Conservation (phyloP, 208 protist genomes). For the Crithidia fasciculata region DNA sequence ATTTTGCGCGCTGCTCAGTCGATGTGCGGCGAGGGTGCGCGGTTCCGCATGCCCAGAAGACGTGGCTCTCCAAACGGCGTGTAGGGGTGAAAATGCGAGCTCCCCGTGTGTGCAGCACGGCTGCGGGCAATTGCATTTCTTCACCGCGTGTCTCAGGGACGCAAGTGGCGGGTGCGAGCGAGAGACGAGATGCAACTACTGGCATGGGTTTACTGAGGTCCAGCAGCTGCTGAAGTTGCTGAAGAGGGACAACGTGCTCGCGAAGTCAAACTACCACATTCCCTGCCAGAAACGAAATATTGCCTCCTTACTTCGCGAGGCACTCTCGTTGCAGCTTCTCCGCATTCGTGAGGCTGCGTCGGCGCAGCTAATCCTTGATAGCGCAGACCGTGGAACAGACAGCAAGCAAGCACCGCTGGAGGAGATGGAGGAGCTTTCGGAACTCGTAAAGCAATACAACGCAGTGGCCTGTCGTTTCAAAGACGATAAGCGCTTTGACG, state of each 20-base stretch:
- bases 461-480: neutral
- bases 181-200: neutral
- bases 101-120: neutral
- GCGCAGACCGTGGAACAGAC: neutral
- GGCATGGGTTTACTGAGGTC: neutral
- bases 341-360: neutral
- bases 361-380: neutral
- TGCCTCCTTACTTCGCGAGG: too few species aligned
- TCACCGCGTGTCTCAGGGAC: neutral
- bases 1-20: too few species aligned
- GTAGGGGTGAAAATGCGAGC: neutral
- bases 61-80: neutral
- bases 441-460: conserved; percentile 14
- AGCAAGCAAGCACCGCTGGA: neutral
- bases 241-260: neutral
- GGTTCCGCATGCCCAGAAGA: neutral
- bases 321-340: neutral
- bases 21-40: too few species aligned
- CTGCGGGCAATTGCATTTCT: neutral
- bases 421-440: neutral
- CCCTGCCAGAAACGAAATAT: too few species aligned
- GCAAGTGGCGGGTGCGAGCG: neutral
- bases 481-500: neutral
- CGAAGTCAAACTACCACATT: neutral
- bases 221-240: neutral